Conservation (phyloP, 1,139 yeast species). For the Saccharomyces hybrid region DNA sequence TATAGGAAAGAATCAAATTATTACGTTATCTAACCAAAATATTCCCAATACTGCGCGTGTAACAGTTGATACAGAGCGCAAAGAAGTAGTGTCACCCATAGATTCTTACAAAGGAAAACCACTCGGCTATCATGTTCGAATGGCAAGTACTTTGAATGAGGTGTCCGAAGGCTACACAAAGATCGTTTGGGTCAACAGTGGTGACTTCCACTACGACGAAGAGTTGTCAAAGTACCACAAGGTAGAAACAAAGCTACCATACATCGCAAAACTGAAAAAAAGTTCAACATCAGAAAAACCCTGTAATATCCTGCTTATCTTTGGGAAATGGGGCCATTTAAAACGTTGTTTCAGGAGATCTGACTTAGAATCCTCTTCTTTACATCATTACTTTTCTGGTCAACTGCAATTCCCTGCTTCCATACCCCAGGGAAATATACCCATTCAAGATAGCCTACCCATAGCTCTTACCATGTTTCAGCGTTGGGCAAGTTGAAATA, state of each 20-base stretch:
- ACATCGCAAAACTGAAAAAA: slow-evolving; percentile 13
- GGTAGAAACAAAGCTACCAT: slow-evolving; percentile 19
- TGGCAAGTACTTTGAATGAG: slow-evolving; percentile 52
- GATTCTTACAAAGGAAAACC: slow-evolving; percentile 63
- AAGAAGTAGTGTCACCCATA: slow-evolving; percentile 60
- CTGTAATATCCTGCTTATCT: slow-evolving; percentile 44
- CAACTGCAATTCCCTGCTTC: slow-evolving; percentile 48
- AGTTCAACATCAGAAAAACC: neutral
- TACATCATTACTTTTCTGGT: slow-evolving; percentile 65
- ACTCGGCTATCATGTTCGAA: slow-evolving; percentile 71
- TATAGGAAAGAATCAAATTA: slow-evolving; percentile 52
- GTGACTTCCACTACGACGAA: slow-evolving; percentile 46
- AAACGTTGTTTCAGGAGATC: slow-evolving; percentile 44
- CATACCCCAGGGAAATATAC: slow-evolving; percentile 36
- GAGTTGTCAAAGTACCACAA: slow-evolving; percentile 18
- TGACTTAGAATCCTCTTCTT: slow-evolving; percentile 41
- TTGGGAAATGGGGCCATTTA: slow-evolving; percentile 58
- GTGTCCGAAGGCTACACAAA: slow-evolving; percentile 33
- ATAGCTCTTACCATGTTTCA: slow-evolving; percentile 43
- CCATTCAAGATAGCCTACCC: slow-evolving; percentile 37
- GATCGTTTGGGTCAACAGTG: slow-evolving; percentile 41
- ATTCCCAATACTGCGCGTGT: slow-evolving; percentile 77
- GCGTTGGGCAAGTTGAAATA: neutral
- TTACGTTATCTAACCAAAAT: slow-evolving; percentile 53
- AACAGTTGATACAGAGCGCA: slow-evolving; percentile 60